Base-by-base conservation (phyloP, 805 yeast genomes). In the Maudiozyma turicensis region DNA sequence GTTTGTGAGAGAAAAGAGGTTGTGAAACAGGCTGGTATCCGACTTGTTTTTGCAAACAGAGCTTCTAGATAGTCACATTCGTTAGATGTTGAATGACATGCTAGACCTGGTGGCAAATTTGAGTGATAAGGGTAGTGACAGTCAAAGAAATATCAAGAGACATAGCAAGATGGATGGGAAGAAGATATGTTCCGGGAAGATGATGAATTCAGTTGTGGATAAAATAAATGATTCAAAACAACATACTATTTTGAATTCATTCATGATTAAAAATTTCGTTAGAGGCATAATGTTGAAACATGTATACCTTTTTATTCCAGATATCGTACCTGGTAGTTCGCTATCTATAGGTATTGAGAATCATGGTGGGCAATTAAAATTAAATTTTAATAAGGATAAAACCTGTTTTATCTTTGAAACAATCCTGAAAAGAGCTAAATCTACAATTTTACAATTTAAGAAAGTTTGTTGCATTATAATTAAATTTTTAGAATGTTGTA, bases 401-500 rank as follows among this genome's bases (percentile, higher is more conserved):
- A 48, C 50, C n/a, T 32, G 46, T 7, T 33, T 13, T 15, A 53
- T 60, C 40, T 40, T 55, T 32, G 58, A 56, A 40, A 53, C 45
- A 5, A 31, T 60, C 20, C 30, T 59, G 33, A 47, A 34, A 9
- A 54, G 66, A 44, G 52, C 59, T 3, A 50, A 42, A 10, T 49
- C 59, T 1, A 44, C 61, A 2, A 41, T 48, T 33, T 33, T 46
- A 35, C 63, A 59, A 39, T 60, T 60, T 42, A 60, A 60, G 43
- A 57, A 53, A 31, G 53, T 57, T 5, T 59, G 65, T 48, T 57
- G 59, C 43, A 54, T 60, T 35, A 44, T 54, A 3, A 45, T 56
- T 26, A 60, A 59, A 45, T 59, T 60, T 48, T 43, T 59, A 13
- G 55, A 54, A 13, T 48, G 54, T 43, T 58, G 64, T 49, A 30